Evolutionary conservation across 768 basidiomycete genomes (phyloP).

Genomic region (Lactarius vividus): DNA sequence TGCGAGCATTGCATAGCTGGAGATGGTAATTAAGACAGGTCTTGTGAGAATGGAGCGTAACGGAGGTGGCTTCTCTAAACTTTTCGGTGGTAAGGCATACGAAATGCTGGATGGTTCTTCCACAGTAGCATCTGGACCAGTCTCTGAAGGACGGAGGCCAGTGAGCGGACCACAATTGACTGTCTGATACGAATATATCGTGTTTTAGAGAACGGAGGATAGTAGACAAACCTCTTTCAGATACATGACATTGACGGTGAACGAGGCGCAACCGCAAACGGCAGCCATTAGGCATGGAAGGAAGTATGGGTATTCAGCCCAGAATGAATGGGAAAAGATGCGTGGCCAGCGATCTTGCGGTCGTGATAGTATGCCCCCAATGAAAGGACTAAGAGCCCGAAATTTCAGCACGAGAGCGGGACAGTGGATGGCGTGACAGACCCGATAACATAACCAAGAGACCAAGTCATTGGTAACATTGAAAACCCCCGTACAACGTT

Average conservation of each 20-base stretch:
- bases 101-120: not conserved
- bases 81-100: not conserved
- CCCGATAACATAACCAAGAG: not conserved
- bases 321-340: conserved; percentile 25
- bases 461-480: not conserved
- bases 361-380: conserved; percentile 28
- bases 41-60: conserved; percentile 33
- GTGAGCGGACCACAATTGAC: not conserved
- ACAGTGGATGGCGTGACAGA: conserved; percentile 11
- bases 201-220: not conserved
- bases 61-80: conserved; percentile 21
- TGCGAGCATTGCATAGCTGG: conserved; percentile 42
- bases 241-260: not conserved
- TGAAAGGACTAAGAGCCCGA: conserved; percentile 19
- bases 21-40: conserved; percentile 40
- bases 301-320: conserved; percentile 29
- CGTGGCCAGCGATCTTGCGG: conserved; percentile 27
- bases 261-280: not conserved
- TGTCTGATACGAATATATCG: not conserved
- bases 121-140: no score
- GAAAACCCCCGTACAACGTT: not conserved
- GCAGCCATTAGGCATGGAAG: conserved; percentile 24
- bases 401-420: not conserved
- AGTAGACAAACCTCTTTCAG: conserved; percentile 4
- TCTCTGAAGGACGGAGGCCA: not conserved